Conservation (phyloP, 768 basidiomycete genomes). For the Panellus pusillus region DNA sequence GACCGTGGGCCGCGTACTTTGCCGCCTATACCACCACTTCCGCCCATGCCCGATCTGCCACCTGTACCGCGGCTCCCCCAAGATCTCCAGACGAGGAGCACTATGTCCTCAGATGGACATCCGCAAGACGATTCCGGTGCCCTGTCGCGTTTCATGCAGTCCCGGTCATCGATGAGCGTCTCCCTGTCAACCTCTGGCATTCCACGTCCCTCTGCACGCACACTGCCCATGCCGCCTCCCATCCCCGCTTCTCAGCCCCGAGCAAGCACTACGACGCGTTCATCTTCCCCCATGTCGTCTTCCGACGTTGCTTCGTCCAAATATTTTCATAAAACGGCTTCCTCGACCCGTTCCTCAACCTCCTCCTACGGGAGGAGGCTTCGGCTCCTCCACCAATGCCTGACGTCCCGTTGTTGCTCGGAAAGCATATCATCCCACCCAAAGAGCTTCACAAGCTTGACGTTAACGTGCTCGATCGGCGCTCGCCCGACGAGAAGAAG, state of each 20-base stretch:
- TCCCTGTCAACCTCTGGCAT: conserved; percentile 11
- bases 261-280: conserved; percentile 52
- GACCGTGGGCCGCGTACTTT: conserved; percentile 10
- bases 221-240: conserved; percentile 18
- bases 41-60: conserved; percentile 7
- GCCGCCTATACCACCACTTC: conserved; percentile 18
- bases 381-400: conserved; percentile 30
- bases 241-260: conserved; percentile 26
- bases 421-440: conserved; percentile 56
- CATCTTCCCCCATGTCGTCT: conserved; percentile 63
- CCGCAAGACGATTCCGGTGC: conserved; percentile 15
- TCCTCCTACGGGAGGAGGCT: conserved; percentile 54
- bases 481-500: conserved; percentile 17
- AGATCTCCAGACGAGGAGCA: conserved; percentile 24
- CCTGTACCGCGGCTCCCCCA: conserved; percentile 42
- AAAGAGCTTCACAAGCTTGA: conserved; percentile 50
- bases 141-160: conserved; percentile 25
- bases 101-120: conserved; percentile 21
- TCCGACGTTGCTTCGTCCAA: conserved; percentile 56
- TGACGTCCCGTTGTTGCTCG: conserved; percentile 28
- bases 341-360: conserved; percentile 52
- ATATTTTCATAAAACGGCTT: conserved; percentile 48
- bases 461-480: conserved; percentile 17
- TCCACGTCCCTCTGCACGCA: conserved; percentile 12
- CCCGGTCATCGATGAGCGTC: conserved; percentile 24